Percentiles rank a stretch among this genome's conserved stretches.
phyloP scores from a whole-genome alignment of 106 monocot species.

The Dendrobium officinale region DNA sequence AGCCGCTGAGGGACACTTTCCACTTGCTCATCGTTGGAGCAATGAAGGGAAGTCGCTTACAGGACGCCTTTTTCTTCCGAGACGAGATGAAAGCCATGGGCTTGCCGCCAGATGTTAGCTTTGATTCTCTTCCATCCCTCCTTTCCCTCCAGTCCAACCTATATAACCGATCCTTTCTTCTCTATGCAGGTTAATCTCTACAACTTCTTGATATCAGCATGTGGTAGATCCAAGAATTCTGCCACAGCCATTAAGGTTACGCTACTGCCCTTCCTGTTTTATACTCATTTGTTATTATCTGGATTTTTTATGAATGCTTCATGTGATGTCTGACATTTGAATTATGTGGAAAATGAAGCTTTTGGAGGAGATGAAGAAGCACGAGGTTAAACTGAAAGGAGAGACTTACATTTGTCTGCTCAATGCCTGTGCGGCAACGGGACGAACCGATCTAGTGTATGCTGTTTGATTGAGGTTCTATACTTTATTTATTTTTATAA shows the following conservation, averaged over 20 bases:
- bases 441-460: conserved; percentile 87
- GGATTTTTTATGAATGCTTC: background rate
- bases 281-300: background rate
- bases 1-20: conserved; percentile 89
- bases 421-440: conserved; percentile 87
- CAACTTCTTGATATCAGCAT: conserved; percentile 94
- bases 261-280: conserved; percentile 4
- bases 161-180: background rate
- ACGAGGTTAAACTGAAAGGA: conserved; percentile 77
- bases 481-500: conserved; percentile 1
- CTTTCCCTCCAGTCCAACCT: background rate
- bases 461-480: conserved; percentile 16
- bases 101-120: conserved; percentile 65
- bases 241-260: conserved; percentile 65
- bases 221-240: conserved; percentile 90
- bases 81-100: conserved; percentile 96
- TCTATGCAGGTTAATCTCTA: conserved; percentile 79
- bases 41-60: conserved; percentile 83
- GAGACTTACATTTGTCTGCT: conserved; percentile 93
- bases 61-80: conserved; percentile 86
- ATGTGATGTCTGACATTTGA: conserved; percentile 17
- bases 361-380: conserved; percentile 96
- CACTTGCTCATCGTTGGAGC: conserved; percentile 89
- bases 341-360: conserved; percentile 51
- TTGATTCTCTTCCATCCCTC: background rate